A percentile compares a stretch with the other conserved stretches of the same genome.
These are phyloP conservation scores for Neurospora sp. DNA, from an alignment of 495 filamentous ascomycete species.

Conservation along the genomic window DNA sequence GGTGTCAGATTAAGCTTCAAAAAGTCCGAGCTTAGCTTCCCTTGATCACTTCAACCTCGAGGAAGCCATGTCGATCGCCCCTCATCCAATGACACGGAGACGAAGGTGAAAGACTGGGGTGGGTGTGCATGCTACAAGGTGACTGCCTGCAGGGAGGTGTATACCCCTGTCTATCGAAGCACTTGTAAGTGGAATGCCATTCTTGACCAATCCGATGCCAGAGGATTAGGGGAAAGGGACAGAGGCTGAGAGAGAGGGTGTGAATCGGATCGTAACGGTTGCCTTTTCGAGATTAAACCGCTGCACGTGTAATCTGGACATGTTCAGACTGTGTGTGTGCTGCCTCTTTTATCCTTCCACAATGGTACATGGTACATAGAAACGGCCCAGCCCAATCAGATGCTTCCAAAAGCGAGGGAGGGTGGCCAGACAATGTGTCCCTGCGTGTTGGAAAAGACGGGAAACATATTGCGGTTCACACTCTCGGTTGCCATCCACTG, in stretches of 20 bases:
- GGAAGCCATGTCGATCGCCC: not conserved
- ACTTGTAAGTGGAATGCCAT: not conserved
- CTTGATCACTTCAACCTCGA: not conserved
- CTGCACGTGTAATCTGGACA: not conserved
- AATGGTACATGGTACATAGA: not conserved
- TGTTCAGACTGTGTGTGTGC: not conserved
- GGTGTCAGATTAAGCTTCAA: not conserved
- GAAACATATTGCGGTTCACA: not conserved
- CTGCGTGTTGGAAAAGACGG: not conserved
- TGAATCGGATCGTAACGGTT: not conserved
- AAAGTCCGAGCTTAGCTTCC: not conserved
- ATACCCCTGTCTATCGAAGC: not conserved
- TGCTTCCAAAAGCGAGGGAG: not conserved
- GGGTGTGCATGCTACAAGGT: too few species aligned
- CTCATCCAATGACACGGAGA: not conserved
- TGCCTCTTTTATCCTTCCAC: not conserved
- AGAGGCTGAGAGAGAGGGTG: not conserved
- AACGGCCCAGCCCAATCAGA: not conserved
- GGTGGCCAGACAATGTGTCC: not conserved
- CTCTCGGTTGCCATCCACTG: not conserved
- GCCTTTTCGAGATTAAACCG: not conserved
- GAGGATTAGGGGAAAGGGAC: not conserved
- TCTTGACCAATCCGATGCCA: not conserved
- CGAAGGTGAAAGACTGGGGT: not conserved
- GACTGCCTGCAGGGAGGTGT: not conserved